Conservation (phyloP, 2,329 filamentous ascomycete species). For the Arthrinium puccinioides region DNA sequence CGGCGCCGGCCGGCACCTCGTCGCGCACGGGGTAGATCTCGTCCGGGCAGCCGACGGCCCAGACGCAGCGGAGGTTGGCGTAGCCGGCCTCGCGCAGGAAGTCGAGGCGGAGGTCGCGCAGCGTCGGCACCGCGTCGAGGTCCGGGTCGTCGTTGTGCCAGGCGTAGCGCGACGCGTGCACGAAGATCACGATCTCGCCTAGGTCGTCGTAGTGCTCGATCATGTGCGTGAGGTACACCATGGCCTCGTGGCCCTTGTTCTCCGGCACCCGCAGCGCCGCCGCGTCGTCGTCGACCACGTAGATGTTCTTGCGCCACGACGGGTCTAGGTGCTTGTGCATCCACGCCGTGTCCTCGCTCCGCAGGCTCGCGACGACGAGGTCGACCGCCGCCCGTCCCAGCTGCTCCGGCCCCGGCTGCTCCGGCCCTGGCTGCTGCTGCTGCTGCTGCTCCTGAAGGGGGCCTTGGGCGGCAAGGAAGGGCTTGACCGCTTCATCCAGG, state of each 20-base stretch:
- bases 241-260: constrained; percentile 47
- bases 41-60: constrained; percentile 12
- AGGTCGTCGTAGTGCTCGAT: constrained; percentile 54
- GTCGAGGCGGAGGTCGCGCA: constrained; percentile 41
- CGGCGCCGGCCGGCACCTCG: neutral
- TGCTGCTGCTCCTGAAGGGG: neutral
- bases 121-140: constrained; percentile 39
- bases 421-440: neutral
- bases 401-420: neutral
- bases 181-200: constrained; percentile 51
- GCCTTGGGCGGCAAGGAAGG: too few relatives aligned
- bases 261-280: constrained; percentile 18
- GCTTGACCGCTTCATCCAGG: too few relatives aligned
- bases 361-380: constrained; percentile 24
- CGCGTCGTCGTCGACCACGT: constrained; percentile 42
- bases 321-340: constrained; percentile 22
- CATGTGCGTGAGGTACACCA: constrained; percentile 55
- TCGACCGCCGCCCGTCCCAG: constrained; percentile 10
- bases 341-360: constrained; percentile 29
- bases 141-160: constrained; percentile 46
- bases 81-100: constrained; percentile 47
- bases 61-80: constrained; percentile 50
- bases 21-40: constrained; percentile 14
- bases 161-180: constrained; percentile 44
- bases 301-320: constrained; percentile 45